Conservation (phyloP, 2,329 filamentous ascomycete genomes). For the Sarocladium brachiariae region DNA sequence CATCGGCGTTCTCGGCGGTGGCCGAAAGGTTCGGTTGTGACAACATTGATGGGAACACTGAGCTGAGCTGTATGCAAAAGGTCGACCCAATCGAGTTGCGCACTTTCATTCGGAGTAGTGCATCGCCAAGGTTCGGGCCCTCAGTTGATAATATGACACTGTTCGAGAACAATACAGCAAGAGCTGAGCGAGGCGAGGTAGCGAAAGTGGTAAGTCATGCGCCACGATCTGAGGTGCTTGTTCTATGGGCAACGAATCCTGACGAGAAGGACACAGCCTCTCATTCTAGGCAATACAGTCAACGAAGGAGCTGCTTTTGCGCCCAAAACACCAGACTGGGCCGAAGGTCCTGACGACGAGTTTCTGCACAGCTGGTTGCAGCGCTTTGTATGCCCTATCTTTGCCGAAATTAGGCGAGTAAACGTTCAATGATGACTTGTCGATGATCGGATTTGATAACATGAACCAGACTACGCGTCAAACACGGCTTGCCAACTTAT, state of each 20-base stretch:
- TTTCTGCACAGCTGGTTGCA: background rate
- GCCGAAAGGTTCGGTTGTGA: background rate
- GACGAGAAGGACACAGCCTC: background rate
- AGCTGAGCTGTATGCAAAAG: background rate
- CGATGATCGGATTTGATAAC: background rate
- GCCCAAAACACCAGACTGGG: background rate
- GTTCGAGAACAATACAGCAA: background rate
- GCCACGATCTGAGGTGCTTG: background rate
- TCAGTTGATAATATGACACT: background rate
- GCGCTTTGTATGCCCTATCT: background rate
- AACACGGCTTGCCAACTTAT: constrained; percentile 21
- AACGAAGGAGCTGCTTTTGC: constrained; percentile 2
- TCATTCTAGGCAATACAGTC: background rate
- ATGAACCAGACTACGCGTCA: background rate
- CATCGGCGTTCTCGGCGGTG: background rate
- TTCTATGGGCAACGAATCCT: too few relatives aligned
- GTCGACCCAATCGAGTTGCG: background rate
- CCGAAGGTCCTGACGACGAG: background rate
- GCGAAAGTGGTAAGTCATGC: constrained; percentile 1
- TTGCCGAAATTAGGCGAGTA: background rate
- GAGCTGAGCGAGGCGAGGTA: background rate
- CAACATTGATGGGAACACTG: background rate
- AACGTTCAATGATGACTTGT: background rate
- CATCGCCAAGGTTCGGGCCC: background rate
- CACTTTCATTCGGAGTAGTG: background rate